Base-by-base conservation (phyloP, 2,329 filamentous ascomycete species). In the Colletotrichum musicola region DNA sequence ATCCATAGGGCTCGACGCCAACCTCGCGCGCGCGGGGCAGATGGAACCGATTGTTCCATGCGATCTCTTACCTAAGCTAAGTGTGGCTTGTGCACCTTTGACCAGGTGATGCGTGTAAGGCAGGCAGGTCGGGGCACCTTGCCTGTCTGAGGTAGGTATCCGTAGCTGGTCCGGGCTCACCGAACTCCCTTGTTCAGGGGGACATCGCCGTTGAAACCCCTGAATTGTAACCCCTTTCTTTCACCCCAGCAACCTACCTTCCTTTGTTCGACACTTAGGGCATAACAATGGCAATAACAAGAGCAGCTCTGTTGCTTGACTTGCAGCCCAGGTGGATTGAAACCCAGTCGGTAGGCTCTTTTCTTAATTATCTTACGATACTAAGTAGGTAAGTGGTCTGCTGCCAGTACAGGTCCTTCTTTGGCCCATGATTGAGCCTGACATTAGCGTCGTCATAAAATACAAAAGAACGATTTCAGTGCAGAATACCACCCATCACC, bases 1-100 rank as follows among this genome's bases (percentile, higher is more conserved):
- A 25, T 25, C 22, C 22, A 54, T 63, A 62, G 63, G 64, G 67
- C 67, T 63, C 64, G 74, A 76, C 76, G 75, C 76, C 75, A 77
- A 76, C 67, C 63, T 60, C 68, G 74, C 76, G 75, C 76, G 76
- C 58, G 67, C 53, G n/a, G 44, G 51, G 55, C 22, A 25, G 22
- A 25, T 25, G 22, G 22, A 25, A 25, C 22, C 2, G 3, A 25
- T 25, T 25, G 22, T 25, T 38, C 14, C 35, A 50, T 61, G 46
- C 18, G 18, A 59, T 14, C 10, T 35, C 14, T 35, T 35, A 35
- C 30, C 30, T 35, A 35, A 35, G 30, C 30, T 10, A 35, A 35
- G 30, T 35, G 30, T 69, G 66, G 66, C 44, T 53, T 55, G 66
- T 69, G 66, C 62, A 42, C 27, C 42, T 22, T 50, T 44, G 5